Base-by-base conservation (phyloP, 768 basidiomycete species). In the Collybiopsis luxurians region DNA sequence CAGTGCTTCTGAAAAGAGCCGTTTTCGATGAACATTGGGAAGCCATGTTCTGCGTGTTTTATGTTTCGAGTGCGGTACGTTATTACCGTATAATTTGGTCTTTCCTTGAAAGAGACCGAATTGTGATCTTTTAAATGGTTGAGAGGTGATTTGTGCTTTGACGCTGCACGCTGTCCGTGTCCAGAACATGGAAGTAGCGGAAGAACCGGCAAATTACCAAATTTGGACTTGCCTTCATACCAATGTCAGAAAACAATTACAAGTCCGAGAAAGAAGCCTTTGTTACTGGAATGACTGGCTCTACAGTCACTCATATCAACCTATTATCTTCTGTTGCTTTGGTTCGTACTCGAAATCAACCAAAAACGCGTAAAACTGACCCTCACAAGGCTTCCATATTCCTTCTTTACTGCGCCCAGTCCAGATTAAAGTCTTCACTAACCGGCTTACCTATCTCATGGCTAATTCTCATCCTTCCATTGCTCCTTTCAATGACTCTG, bases 41-140 rank as follows among this genome's bases (percentile, higher is more conserved):
- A 92, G 76, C 93, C 93, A 95, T 43, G 87, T 81, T 39, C 93
- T 79, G 49, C 89, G 86, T 24, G 94, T 94, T 75, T 94, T 95
- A 68, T 88, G 82, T 67, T 87, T 87, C 23, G 92, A 94, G 70
- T 92, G 88, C 0, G 93, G 92, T 47, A 95, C 91, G 66, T 87
- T 94, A 77, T 95, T 94, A 24, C 93, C 93, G 61, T 84, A 84
- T 64, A 85, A 86, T 63, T 86, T 90, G 54, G 75, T 82, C 67
- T 86, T 88, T 15, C 92, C 92, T 54, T 92, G 90, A 66, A 89
- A 94, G 1, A 95, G 84, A 54, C 92, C 92, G 2, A 83, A 74
- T 62, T 92, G 85, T 1, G 89, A 74, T 42, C 90, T 87, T 67
- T 92, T 94, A 75, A 92, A 92, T 7, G 89, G 87, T 59, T 82